These are phyloP conservation scores for Astrocystis sublimbata DNA, from an alignment of 495 filamentous ascomycete genomes.

Conservation along the genomic window DNA sequence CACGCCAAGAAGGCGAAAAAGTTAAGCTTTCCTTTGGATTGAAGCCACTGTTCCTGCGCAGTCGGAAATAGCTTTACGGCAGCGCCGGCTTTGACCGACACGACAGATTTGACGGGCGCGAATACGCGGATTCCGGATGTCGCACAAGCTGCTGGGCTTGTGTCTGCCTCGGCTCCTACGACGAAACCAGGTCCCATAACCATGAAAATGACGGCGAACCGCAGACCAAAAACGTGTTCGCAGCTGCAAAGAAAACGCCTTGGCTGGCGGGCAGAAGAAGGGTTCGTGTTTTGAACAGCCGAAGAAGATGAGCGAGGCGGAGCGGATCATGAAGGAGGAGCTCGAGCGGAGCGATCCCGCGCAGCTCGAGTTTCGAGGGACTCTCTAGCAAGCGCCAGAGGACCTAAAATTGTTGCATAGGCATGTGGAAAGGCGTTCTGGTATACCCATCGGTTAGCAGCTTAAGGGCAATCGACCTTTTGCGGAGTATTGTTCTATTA, in stretches of 20 bases:
- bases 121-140: conserved; percentile 15
- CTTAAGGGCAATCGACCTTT: background rate
- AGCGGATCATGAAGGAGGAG: conserved; percentile 87
- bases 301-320: conserved; percentile 85
- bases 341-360: conserved; percentile 64
- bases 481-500: background rate
- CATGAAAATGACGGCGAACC: conserved; percentile 59
- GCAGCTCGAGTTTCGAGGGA: conserved; percentile 37
- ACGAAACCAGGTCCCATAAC: conserved; percentile 38
- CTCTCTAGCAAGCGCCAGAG: conserved; percentile 43
- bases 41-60: conserved; percentile 38
- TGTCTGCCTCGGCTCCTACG: conserved; percentile 2
- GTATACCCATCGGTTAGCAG: conserved; percentile 21
- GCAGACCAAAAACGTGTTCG: conserved; percentile 82
- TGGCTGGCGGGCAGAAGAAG: conserved; percentile 61
- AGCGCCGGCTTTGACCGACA: conserved; percentile 27
- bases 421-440: conserved; percentile 25
- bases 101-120: conserved; percentile 11
- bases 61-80: conserved; percentile 36
- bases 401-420: conserved; percentile 23
- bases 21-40: conserved; percentile 73
- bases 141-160: conserved; percentile 17
- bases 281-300: conserved; percentile 52
- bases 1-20: conserved; percentile 77
- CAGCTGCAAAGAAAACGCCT: conserved; percentile 66